Evolutionary conservation across 768 basidiomycete genomes (phyloP), one percentile per base, ranked within the genome.

Genomic region (Lactarius trivialis): DNA sequence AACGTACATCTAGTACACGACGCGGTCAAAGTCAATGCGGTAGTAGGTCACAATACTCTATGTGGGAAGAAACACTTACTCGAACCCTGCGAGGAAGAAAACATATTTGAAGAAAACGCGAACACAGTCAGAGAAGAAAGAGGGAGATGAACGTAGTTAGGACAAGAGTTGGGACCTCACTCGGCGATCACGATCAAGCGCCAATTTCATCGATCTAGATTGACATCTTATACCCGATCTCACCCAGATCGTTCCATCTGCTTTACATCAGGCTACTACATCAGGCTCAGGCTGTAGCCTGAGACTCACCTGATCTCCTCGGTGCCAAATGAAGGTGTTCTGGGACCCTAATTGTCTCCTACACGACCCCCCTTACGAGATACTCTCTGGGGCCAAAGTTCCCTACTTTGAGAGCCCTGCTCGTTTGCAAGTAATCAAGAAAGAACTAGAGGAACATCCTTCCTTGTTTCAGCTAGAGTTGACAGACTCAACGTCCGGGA

Each of bases 331-430:
- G 70, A 69, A 66, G 58, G 71, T 71, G 11, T 66, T 66, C 43
- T 65, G 63, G 60, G 55, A 66, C 26, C 55, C 51, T 9, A 67
- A 61, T 28, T 71, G 66, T 56, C 66, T 69, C 49, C 48, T 68
- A 2, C 74, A 74, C 58, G 28, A 73, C 50, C 74, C 73, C 12
- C 70, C 70, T 1, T 65, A 71, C 54, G 74, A 75, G 55, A 69
- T 73, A 37, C 63, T 74, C 7, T 68, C 67, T 24, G 73, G 73
- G 4, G 53, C 60, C 11, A 64, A 66, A 7, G 64, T 69, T 17
- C 68, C 68, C 9, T 74, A 74, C 63, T 63, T 68, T 14, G 74
- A 75, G 61, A 71, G 71, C 32, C 74, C 74, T 3, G 58, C 63
- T 3, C 69, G 74, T 7, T 55, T 69, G 28, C 57, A 51, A 28